Conservation (phyloP, 805 yeast species). For the Schizosaccharomyces cryophilus region DNA sequence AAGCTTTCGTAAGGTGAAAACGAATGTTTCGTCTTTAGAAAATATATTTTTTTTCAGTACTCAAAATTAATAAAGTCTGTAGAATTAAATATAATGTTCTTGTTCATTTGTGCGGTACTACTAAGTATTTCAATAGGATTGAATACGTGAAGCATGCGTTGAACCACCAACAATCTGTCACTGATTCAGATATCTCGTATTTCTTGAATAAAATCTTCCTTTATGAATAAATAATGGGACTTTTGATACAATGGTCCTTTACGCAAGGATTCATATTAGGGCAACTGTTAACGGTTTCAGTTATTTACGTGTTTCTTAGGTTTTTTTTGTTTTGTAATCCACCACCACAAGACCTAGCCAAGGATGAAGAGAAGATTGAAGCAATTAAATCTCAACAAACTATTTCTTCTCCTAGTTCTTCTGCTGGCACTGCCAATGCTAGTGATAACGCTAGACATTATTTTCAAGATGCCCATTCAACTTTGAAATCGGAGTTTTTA, state of each 20-base stretch:
- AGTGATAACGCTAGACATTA: background rate
- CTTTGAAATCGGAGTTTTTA: constrained; percentile 33
- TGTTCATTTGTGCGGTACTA: too few species aligned
- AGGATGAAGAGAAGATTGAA: background rate
- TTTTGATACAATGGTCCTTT: constrained; percentile 5
- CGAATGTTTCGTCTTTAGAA: too few species aligned
- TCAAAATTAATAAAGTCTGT: too few species aligned
- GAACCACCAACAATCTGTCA: too few species aligned
- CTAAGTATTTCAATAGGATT: too few species aligned
- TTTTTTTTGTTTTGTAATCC: constrained; percentile 19
- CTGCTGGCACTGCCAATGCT: background rate
- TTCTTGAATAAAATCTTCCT: background rate
- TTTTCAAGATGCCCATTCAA: constrained; percentile 6
- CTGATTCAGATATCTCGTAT: too few species aligned
- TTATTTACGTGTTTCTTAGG: constrained; percentile 16
- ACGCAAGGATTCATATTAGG: constrained; percentile 14
- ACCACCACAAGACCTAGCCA: constrained; percentile 5
- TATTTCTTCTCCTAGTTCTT: background rate
- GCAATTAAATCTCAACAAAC: background rate
- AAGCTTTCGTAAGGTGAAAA: too few species aligned
- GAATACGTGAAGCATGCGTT: too few species aligned
- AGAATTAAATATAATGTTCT: too few species aligned
- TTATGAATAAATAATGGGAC: background rate
- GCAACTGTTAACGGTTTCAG: constrained; percentile 18
- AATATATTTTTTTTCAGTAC: too few species aligned